Percentiles rank a stretch among this genome's conserved stretches.
Evolutionary conservation across 2,329 filamentous ascomycete genomes (phyloP).

Genomic region (Lizonia empirigonia): DNA sequence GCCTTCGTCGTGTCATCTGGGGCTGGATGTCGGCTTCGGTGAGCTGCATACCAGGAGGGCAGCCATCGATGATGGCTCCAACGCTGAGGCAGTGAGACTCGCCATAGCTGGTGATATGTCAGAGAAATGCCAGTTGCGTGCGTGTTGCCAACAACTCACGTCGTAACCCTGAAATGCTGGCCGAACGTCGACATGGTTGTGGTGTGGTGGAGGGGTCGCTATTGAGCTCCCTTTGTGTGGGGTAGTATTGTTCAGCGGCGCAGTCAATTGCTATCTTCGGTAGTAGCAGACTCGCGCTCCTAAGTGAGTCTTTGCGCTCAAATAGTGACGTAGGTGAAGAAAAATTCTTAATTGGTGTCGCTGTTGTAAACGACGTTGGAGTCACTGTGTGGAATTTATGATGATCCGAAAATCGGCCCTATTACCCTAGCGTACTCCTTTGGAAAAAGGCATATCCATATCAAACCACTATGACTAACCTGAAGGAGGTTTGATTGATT

Average conservation of each 20-base stretch:
- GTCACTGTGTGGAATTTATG: slow-evolving; percentile 31
- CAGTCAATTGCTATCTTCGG: slow-evolving; percentile 5
- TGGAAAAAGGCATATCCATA: not conserved
- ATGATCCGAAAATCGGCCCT: slow-evolving; percentile 20
- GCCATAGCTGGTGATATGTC: slow-evolving; percentile 63
- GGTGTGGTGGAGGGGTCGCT: slow-evolving; percentile 7
- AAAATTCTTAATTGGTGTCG: slow-evolving; percentile 16
- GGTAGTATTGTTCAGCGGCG: not conserved
- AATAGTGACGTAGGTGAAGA: slow-evolving; percentile 5
- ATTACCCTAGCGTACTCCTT: not conserved
- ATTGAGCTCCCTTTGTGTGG: slow-evolving; percentile 9
- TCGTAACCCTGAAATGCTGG: slow-evolving; percentile 79
- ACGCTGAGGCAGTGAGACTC: slow-evolving; percentile 92
- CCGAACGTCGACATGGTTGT: slow-evolving; percentile 74
- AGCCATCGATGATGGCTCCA: slow-evolving; percentile 93
- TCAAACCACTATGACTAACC: not conserved
- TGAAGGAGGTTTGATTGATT: too few species aligned
- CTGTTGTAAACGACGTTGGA: slow-evolving; percentile 23
- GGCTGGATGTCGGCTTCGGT: slow-evolving; percentile 89
- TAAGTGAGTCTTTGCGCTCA: not conserved
- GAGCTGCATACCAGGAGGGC: slow-evolving; percentile 84
- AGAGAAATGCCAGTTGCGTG: slow-evolving; percentile 13
- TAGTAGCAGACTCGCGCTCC: not conserved
- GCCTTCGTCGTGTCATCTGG: slow-evolving; percentile 87
- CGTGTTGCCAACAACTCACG: slow-evolving; percentile 60